Base-by-base conservation (phyloP, 108 stramenopile genomes). In the Cyclostephanos tholiformis region DNA sequence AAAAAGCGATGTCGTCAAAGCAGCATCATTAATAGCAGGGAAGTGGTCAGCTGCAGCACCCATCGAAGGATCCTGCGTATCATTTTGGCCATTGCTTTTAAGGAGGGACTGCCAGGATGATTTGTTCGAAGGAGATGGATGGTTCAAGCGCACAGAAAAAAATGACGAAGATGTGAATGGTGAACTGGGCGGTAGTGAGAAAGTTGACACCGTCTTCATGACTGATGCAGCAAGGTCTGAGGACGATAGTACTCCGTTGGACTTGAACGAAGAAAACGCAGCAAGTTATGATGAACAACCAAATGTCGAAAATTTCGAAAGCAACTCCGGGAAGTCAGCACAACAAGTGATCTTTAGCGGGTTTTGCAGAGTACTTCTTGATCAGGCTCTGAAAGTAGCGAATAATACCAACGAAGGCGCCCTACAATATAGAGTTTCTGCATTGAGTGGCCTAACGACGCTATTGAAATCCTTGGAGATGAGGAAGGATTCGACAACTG, bases 341-440 rank as follows among this genome's bases (percentile, higher is more conserved):
- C 58, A 27, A 29, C 44, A 82, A 57, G 65, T 86, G 2, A 75
- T 82, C 16, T 77, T 81, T 43, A 23, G 67, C 35, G 91, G 91
- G 46, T 64, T 90, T 22, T 90, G 89, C 55, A 76, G 87, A 48
- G 23, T 85, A 22, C 78, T 93, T 25, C 71, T 88, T 62, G 71
- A 83, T 27, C 85, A 89, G 56, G 89, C 82, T 10, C 57, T 93
- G 60, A n/a, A 39, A 69, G 12, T 49, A 63, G 58, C 64, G 9
- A 57, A 63, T 64, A 60, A 59, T 55, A 25, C 38, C 58, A 69
- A 26, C 6, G 88, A 90, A 48, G 86, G 88, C 44, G 53, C 82
- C 8, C 76, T 92, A 20, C 88, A 89, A 9, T 93, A 89, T 67
- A 75, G 82, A 50, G 80, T 83, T 59, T 78, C 85, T 22, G 86